Conservation (phyloP, 2,329 filamentous ascomycete species). For the Talaromyces islandicus region DNA sequence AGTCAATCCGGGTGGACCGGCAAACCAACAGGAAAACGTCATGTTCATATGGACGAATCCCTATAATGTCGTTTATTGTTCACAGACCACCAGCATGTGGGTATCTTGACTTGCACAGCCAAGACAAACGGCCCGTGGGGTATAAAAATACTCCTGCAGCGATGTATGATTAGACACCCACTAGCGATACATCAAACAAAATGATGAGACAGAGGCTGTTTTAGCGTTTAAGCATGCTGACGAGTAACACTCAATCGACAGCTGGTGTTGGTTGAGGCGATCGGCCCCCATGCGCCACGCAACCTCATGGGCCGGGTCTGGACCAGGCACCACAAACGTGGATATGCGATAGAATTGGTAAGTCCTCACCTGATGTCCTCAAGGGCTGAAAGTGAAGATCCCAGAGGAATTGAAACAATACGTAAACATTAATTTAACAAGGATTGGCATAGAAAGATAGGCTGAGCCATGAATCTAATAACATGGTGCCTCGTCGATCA, state of each 20-base stretch:
- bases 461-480: not conserved
- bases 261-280: not conserved
- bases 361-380: no score
- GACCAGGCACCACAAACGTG: not conserved
- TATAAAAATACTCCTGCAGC: not conserved
- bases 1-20: no score
- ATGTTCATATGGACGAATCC: not conserved
- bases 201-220: not conserved
- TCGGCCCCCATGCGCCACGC: slow-evolving; percentile 13
- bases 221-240: not conserved
- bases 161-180: not conserved
- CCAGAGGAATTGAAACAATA: not conserved
- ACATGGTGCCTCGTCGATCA: not conserved
- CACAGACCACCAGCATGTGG: not conserved
- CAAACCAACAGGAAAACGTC: not conserved
- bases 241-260: not conserved
- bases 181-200: not conserved
- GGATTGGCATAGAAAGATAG: not conserved
- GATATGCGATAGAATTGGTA: no score
- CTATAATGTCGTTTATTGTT: not conserved
- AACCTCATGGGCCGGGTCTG: not conserved
- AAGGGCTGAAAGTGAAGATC: not conserved
- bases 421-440: not conserved
- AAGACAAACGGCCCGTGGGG: not conserved
- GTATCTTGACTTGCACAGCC: no score